Evolutionary conservation across 2,329 filamentous ascomycete species (phyloP).

Genomic region (Sporothrix schenckii): DNA sequence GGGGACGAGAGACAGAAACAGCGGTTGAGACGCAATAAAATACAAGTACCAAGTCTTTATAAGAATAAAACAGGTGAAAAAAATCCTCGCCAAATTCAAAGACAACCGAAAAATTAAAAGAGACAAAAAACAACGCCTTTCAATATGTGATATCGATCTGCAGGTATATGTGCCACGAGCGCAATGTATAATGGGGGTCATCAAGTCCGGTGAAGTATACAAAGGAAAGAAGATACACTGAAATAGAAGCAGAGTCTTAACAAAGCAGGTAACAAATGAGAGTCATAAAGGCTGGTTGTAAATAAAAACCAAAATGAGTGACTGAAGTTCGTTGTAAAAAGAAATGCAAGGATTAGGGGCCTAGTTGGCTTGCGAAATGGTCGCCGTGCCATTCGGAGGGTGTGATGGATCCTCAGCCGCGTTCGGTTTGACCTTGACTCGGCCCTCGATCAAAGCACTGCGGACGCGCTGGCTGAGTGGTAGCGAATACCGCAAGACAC

Average conservation of each 20-base stretch:
- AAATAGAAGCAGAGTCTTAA: constrained; percentile 8
- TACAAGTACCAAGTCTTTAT: constrained; percentile 16
- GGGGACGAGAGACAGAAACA: background rate
- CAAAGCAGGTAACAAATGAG: constrained; percentile 31
- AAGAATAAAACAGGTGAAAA: background rate
- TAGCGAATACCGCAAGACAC: constrained; percentile 80
- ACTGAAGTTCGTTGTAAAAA: constrained; percentile 28
- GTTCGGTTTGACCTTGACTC: constrained; percentile 64
- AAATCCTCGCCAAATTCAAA: constrained; percentile 3
- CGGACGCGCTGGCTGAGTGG: constrained; percentile 63
- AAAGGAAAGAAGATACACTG: constrained; percentile 2
- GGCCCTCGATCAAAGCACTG: constrained; percentile 62
- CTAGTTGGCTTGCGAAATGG: constrained; percentile 13
- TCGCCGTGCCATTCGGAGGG: constrained; percentile 47
- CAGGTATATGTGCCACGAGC: constrained; percentile 26
- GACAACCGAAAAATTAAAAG: background rate
- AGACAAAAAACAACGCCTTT: constrained; percentile 17
- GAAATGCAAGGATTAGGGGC: background rate
- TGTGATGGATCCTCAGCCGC: constrained; percentile 58
- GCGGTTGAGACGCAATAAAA: background rate
- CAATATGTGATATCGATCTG: constrained; percentile 24
- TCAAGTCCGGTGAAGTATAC: constrained; percentile 22
- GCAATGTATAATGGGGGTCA: constrained; percentile 25
- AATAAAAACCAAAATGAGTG: constrained; percentile 30
- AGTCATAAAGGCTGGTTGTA: constrained; percentile 27